Conservation (phyloP, 202 grass and related monocot genomes). For the Saccharum hybrid region DNA sequence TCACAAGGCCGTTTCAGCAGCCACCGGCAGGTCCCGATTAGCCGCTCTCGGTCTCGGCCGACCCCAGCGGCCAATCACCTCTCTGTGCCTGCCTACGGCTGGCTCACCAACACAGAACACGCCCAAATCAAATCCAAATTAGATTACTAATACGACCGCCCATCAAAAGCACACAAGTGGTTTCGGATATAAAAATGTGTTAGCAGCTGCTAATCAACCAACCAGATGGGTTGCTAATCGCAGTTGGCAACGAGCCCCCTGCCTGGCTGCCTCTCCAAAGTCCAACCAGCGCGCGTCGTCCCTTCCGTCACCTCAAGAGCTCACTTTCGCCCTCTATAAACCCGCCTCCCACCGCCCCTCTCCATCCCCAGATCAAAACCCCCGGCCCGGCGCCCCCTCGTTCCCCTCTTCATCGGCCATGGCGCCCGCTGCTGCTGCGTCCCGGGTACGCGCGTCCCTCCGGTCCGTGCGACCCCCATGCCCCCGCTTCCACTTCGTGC, state of each 20-base stretch:
- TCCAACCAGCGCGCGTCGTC: constrained; percentile 40
- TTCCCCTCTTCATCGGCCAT: constrained; percentile 39
- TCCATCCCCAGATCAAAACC: constrained; percentile 38
- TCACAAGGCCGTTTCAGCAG: constrained; percentile 35
- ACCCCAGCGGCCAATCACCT: constrained; percentile 23
- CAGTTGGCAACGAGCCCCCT: too few species aligned
- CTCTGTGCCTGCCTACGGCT: background rate
- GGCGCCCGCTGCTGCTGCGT: constrained; percentile 64
- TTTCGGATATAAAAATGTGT: background rate
- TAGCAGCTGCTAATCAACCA: constrained; percentile 19
- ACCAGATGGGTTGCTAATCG: too few species aligned
- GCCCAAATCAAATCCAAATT: background rate
- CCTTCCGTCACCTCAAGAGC: constrained; percentile 64
- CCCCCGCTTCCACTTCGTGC: background rate
- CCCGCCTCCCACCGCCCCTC: background rate
- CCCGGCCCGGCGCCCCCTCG: background rate
- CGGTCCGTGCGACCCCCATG: background rate
- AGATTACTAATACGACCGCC: background rate
- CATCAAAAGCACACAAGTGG: background rate
- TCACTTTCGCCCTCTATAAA: constrained; percentile 48
- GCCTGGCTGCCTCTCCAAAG: background rate
- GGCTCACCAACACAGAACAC: background rate
- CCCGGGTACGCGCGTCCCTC: constrained; percentile 52
- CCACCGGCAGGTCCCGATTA: constrained; percentile 2
- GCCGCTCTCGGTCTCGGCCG: background rate